Percentiles rank a stretch among this genome's conserved stretches.
These are phyloP conservation scores for Dactylonectria macrodidyma DNA, from an alignment of 2,329 filamentous ascomycete species.

Conservation along the genomic window DNA sequence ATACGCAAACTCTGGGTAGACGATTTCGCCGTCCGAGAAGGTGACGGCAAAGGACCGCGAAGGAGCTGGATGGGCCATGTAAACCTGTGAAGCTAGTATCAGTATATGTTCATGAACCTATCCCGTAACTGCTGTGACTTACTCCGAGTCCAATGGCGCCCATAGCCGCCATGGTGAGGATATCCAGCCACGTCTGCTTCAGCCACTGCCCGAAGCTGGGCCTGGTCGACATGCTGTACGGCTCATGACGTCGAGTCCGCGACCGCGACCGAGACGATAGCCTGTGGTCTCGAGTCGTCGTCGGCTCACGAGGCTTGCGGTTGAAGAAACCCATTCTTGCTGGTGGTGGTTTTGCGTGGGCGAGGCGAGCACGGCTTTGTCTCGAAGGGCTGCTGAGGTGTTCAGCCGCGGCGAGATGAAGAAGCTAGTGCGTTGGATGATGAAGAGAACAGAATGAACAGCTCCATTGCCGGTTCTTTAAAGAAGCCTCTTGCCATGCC, in stretches of 20 bases:
- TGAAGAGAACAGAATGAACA: not conserved
- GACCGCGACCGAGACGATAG: not conserved
- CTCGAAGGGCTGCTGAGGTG: not conserved
- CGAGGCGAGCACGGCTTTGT: not conserved
- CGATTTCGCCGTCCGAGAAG: slow-evolving; percentile 77
- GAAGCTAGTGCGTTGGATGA: not conserved
- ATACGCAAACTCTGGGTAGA: slow-evolving; percentile 80
- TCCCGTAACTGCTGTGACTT: slow-evolving; percentile 45
- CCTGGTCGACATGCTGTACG: slow-evolving; percentile 62
- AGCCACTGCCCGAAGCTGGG: slow-evolving; percentile 80
- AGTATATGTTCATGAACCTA: not conserved
- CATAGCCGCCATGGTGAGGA: slow-evolving; percentile 77
- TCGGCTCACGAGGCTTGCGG: not conserved
- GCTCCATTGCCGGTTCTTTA: not conserved
- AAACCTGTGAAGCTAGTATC: slow-evolving; percentile 61
- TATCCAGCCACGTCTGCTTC: slow-evolving; percentile 76
- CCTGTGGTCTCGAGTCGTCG: too few species aligned
- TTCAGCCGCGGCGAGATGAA: not conserved
- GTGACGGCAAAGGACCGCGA: slow-evolving; percentile 79
- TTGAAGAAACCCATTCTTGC: not conserved
- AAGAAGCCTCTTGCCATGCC: not conserved
- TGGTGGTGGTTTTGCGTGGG: not conserved
- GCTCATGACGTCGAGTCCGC: slow-evolving; percentile 27
- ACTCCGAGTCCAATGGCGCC: slow-evolving; percentile 78
- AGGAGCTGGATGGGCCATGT: slow-evolving; percentile 75